phyloP scores from a whole-genome alignment of 1,139 yeast genomes.

The Waltiozyma sp. region DNA sequence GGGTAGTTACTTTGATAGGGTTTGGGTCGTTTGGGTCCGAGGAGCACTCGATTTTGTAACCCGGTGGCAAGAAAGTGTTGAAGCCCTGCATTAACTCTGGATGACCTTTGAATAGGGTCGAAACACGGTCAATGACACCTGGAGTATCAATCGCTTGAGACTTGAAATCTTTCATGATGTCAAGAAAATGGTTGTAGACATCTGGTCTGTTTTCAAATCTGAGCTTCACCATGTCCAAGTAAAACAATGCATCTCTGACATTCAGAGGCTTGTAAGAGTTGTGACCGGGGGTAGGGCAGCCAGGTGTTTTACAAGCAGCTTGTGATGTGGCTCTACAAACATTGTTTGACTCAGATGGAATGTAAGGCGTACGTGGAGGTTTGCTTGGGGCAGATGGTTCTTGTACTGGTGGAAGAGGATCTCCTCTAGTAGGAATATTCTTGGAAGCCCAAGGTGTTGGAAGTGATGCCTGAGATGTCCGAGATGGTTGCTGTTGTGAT shows the following conservation, averaged over 20 bases:
- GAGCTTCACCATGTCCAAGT: slow-evolving; percentile 88
- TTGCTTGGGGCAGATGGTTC: too few relatives aligned
- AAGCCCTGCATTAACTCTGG: slow-evolving; percentile 92
- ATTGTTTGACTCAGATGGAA: too few relatives aligned
- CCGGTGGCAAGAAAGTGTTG: slow-evolving; percentile 94
- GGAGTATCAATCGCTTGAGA: slow-evolving; percentile 95
- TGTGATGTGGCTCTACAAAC: too few relatives aligned
- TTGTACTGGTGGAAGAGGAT: too few relatives aligned
- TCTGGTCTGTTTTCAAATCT: slow-evolving; percentile 91
- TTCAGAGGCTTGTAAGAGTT: slow-evolving; percentile 75
- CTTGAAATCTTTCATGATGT: slow-evolving; percentile 97
- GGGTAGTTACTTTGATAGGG: slow-evolving; percentile 91
- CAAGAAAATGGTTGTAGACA: slow-evolving; percentile 90
- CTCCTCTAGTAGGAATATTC: too few relatives aligned
- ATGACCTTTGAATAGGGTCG: slow-evolving; percentile 82
- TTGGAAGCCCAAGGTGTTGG: too few relatives aligned
- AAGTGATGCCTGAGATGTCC: too few relatives aligned
- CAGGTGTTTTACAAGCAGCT: slow-evolving; percentile 13
- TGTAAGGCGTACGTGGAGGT: too few relatives aligned
- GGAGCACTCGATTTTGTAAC: slow-evolving; percentile 89
- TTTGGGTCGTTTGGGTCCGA: slow-evolving; percentile 82
- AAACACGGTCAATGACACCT: slow-evolving; percentile 93
- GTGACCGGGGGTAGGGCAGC: slow-evolving; percentile 5
- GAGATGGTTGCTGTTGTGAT: too few relatives aligned
- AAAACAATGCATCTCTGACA: slow-evolving; percentile 91